These are phyloP conservation scores for Boletus subcaerulescens DNA, from an alignment of 768 basidiomycete genomes.

Conservation along the genomic window DNA sequence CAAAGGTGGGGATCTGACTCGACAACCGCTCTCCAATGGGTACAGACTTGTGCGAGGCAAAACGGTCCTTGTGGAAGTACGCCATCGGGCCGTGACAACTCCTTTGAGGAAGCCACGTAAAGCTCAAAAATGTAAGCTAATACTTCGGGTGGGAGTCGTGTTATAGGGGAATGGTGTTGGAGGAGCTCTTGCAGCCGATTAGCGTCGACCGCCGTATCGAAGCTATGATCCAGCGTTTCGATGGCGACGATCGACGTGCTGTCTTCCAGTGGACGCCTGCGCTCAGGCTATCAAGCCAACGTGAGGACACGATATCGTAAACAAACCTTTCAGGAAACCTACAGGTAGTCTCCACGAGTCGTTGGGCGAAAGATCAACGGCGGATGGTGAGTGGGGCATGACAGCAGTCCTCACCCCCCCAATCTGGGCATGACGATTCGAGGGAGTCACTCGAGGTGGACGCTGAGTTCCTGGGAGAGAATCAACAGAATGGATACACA, in stretches of 20 bases:
- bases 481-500: too few species aligned
- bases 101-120: neutral
- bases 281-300: neutral
- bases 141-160: constrained; percentile 34
- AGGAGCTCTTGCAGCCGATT: neutral
- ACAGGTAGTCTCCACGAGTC: neutral
- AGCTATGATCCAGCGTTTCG: neutral
- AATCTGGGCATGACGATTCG: too few species aligned
- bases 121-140: constrained; percentile 17
- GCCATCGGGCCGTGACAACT: too few species aligned
- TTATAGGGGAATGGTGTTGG: neutral
- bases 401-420: too few species aligned
- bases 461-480: too few species aligned
- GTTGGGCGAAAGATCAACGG: neutral
- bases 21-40: constrained; percentile 14
- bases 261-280: neutral
- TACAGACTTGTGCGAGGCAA: constrained; percentile 19
- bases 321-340: neutral
- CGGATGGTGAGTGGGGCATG: neutral
- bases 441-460: too few species aligned
- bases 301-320: neutral
- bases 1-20: constrained; percentile 19
- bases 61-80: neutral
- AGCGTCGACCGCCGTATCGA: neutral
- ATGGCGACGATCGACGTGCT: neutral